Base-by-base conservation (phyloP, 768 basidiomycete species). In the Cubamyces sp. region DNA sequence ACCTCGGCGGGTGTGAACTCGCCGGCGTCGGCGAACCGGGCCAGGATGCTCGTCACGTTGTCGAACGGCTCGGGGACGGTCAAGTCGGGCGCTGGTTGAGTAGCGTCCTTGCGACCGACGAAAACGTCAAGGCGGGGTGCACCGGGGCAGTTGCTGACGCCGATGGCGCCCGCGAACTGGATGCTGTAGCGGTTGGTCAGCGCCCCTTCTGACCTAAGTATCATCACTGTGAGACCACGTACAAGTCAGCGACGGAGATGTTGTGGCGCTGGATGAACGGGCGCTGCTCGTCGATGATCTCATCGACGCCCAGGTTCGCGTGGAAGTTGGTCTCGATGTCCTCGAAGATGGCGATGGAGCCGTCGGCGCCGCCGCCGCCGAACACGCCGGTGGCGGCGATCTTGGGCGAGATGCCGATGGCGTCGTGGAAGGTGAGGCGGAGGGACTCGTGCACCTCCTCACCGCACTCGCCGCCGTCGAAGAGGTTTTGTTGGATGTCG, bases 121-220 rank as follows among this genome's bases (percentile, higher is more conserved):
- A 77, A 63, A 66, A 78, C 78, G 56, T 70, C 66, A 2, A 77
- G 60, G 14, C 68, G 71, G 16, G 77, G 78, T 39, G 74, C 75
- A 58, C 76, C 78, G 25, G 76, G 69, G 61, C 78, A 79, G 67
- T 77, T 77, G 50, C 71, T 69, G 3, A 76, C 63, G 47, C 70
- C 75, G 43, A 78, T 75, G 18, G 73, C 74, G 43, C 72, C 74
- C 30, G 74, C 73, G 52, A 77, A 74, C 54, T 76, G 76, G 57
- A 77, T 76, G 58, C 74, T 77, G 41, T 1, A 23, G 9, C 19
- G 12, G 18, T 21, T 4, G 19, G 18, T 50, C 18, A 49, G 45
- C 15, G 23, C 25, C 34, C 4, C 11, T 11, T 34, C 34, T 11
- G 9, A 34, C 34, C 34, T 11, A 5, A 34, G 1, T 6, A 34